These are phyloP conservation scores for Teratosphaeria viscida DNA, from an alignment of 2,329 filamentous ascomycete genomes.

Conservation along the genomic window DNA sequence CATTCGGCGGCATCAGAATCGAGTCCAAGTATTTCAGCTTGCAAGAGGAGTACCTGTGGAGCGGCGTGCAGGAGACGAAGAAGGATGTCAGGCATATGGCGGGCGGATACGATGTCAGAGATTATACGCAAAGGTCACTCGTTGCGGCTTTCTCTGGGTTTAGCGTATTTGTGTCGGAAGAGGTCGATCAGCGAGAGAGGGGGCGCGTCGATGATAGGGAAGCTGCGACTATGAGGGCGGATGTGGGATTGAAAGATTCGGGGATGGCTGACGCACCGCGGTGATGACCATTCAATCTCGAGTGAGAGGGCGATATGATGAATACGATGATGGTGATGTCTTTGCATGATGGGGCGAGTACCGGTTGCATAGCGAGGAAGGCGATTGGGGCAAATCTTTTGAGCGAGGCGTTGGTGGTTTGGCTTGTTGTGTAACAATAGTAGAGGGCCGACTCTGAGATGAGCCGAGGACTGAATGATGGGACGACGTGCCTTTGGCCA, in stretches of 20 bases:
- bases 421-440: background rate
- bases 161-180: slow-evolving; percentile 77
- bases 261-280: slow-evolving; percentile 1
- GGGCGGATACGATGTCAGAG: slow-evolving; percentile 72
- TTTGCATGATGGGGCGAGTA: background rate
- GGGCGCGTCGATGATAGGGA: slow-evolving; percentile 10
- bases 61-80: slow-evolving; percentile 58
- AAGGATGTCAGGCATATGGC: slow-evolving; percentile 57
- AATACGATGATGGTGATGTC: background rate
- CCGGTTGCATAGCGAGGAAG: background rate
- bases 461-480: background rate
- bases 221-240: slow-evolving; percentile 29
- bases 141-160: slow-evolving; percentile 85
- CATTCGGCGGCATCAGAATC: slow-evolving; percentile 67
- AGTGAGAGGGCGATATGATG: background rate
- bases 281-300: background rate
- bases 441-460: background rate
- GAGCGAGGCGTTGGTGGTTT: background rate
- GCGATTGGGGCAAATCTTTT: background rate
- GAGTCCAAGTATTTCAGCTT: slow-evolving; percentile 57
- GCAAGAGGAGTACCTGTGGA: slow-evolving; percentile 60
- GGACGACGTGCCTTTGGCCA: no score
- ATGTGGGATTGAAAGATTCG: slow-evolving; percentile 29
- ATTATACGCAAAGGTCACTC: slow-evolving; percentile 72
- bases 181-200: slow-evolving; percentile 36